These are phyloP conservation scores for Endoconidiophora polonica DNA, from an alignment of 2,329 filamentous ascomycete genomes.

Conservation along the genomic window DNA sequence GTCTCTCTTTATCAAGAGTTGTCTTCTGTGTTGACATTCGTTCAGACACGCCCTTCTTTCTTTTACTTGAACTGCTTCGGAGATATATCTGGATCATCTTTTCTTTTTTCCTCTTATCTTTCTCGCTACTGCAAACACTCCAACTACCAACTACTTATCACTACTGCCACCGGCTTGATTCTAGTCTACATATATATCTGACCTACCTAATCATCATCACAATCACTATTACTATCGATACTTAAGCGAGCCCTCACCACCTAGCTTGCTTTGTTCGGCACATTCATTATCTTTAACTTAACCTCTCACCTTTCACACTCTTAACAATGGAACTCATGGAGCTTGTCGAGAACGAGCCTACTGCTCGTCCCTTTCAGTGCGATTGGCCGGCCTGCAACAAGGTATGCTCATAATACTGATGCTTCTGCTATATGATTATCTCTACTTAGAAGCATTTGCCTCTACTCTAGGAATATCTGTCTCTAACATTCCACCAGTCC, in stretches of 20 bases:
- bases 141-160: background rate
- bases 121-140: background rate
- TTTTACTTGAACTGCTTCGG: background rate
- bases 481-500: conserved; percentile 28
- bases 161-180: background rate
- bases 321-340: conserved; percentile 44
- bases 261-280: background rate
- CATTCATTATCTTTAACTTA: background rate
- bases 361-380: conserved; percentile 45
- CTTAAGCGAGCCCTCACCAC: background rate
- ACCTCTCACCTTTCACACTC: background rate
- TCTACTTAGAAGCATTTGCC: background rate
- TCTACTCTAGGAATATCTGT: background rate
- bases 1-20: conserved; percentile 2
- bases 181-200: background rate
- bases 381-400: conserved; percentile 46
- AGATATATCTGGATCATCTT: conserved; percentile 1
- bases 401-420: conserved; percentile 25
- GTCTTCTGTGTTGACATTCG: conserved; percentile 2
- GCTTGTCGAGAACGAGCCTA: conserved; percentile 46
- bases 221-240: background rate
- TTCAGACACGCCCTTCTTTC: conserved; percentile 1
- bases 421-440: background rate
- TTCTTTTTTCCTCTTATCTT: background rate
- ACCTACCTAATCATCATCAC: conserved; percentile 3